Conservation (phyloP, 495 filamentous ascomycete species). For the Aspergillus nanangensis region DNA sequence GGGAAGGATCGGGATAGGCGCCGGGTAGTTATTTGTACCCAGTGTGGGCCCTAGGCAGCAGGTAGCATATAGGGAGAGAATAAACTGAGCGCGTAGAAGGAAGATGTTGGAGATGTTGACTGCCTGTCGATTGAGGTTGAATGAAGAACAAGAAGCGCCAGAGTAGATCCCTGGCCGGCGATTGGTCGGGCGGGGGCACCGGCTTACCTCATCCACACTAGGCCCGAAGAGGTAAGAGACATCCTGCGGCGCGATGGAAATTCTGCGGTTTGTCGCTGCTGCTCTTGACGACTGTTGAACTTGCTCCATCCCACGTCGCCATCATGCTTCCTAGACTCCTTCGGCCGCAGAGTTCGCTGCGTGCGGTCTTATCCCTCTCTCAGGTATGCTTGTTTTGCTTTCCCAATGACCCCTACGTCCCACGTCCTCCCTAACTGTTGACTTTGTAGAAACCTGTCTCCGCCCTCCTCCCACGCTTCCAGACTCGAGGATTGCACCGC, state of each 20-base stretch:
- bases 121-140: background rate
- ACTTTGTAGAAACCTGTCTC: slow-evolving; percentile 34
- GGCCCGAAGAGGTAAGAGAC: slow-evolving; percentile 19
- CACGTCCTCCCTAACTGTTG: slow-evolving; percentile 18
- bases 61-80: too few species aligned
- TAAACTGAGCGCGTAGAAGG: background rate
- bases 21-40: background rate
- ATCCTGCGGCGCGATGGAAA: slow-evolving; percentile 28
- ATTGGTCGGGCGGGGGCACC: slow-evolving; percentile 25
- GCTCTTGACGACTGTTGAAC: slow-evolving; percentile 7
- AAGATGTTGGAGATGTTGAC: too few species aligned
- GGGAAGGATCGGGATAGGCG: slow-evolving; percentile 10
- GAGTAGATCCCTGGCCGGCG: slow-evolving; percentile 21
- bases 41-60: background rate
- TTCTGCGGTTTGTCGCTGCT: slow-evolving; percentile 29
- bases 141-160: background rate
- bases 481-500: slow-evolving; percentile 45
- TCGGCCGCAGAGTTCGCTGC: slow-evolving; percentile 49
- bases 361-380: slow-evolving; percentile 30
- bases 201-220: slow-evolving; percentile 32
- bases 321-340: slow-evolving; percentile 49
- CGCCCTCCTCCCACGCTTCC: slow-evolving; percentile 38
- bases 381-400: slow-evolving; percentile 22
- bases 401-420: background rate
- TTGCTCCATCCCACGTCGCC: slow-evolving; percentile 11